Percentiles rank a stretch among this genome's conserved stretches.
phyloP scores from a whole-genome alignment of 2,329 filamentous ascomycete species.

The Fusarium begoniae region DNA sequence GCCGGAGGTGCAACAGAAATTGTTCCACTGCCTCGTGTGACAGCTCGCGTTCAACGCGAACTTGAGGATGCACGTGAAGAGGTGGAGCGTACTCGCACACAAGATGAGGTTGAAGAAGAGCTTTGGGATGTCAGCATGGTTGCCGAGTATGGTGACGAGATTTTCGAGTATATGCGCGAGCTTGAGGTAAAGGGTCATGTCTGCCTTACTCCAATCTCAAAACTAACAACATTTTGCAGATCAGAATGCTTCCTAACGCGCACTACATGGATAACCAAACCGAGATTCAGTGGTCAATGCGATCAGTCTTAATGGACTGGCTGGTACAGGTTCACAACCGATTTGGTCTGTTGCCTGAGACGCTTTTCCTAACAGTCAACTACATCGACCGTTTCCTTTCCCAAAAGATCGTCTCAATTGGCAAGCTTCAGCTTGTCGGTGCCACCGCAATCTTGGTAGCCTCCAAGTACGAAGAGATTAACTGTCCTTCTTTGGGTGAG shows the following conservation, averaged over 20 bases:
- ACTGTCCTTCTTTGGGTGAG: constrained; percentile 92
- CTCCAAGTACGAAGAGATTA: constrained; percentile 98
- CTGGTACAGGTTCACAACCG: constrained; percentile 94
- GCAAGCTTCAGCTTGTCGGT: constrained; percentile 94
- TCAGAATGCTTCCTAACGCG: constrained; percentile 83
- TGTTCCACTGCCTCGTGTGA: constrained; percentile 74
- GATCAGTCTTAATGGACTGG: constrained; percentile 97
- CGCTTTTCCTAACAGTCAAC: constrained; percentile 93
- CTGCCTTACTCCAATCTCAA: constrained; percentile 2
- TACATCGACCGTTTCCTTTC: constrained; percentile 97
- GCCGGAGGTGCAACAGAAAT: constrained; percentile 64
- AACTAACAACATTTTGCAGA: constrained; percentile 56
- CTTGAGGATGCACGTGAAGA: constrained; percentile 71
- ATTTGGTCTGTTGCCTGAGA: constrained; percentile 92
- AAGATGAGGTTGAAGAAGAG: constrained; percentile 87
- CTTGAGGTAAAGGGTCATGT: constrained; percentile 73
- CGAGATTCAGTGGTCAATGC: constrained; percentile 99
- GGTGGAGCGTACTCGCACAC: constrained; percentile 74
- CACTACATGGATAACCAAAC: constrained; percentile 97
- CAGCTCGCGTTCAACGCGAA: constrained; percentile 75
- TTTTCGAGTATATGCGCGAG: constrained; percentile 89
- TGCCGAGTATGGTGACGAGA: constrained; percentile 94
- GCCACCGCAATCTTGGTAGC: constrained; percentile 96
- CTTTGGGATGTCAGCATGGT: constrained; percentile 97
- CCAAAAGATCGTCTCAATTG: constrained; percentile 91